phyloP scores from a whole-genome alignment of 1,284 basidiomycete species.

The Thelephora terrestris region DNA sequence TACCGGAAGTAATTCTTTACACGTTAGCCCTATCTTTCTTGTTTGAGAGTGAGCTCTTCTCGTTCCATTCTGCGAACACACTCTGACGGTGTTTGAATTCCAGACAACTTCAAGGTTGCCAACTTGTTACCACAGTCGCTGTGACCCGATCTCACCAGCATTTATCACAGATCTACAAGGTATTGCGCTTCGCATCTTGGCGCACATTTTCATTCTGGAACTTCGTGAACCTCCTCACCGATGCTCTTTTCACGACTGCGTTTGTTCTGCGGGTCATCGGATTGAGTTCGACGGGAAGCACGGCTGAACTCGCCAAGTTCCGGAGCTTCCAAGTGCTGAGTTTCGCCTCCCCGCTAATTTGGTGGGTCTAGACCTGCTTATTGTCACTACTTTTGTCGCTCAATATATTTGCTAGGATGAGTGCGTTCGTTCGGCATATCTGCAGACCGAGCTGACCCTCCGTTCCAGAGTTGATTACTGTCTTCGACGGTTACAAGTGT shows the following conservation, averaged over 20 bases:
- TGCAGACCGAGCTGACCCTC: constrained; percentile 6
- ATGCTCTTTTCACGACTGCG: constrained; percentile 60
- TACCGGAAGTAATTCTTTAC: constrained; percentile 74
- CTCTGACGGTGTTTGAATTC: background rate
- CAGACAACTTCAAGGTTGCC: constrained; percentile 57
- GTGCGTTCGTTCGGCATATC: constrained; percentile 32
- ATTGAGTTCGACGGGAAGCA: constrained; percentile 32
- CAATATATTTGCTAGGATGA: constrained; percentile 50
- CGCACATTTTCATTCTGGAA: constrained; percentile 80
- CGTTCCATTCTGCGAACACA: background rate
- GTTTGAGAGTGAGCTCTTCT: constrained; percentile 52
- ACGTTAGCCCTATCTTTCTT: constrained; percentile 66
- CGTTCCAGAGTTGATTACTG: constrained; percentile 57
- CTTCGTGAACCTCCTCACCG: constrained; percentile 59
- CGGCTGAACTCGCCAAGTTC: constrained; percentile 38
- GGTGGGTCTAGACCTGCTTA: constrained; percentile 34
- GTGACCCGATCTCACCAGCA: background rate
- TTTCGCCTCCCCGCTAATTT: constrained; percentile 80
- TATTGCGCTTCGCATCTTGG: constrained; percentile 57
- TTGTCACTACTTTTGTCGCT: background rate
- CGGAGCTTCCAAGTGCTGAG: constrained; percentile 81
- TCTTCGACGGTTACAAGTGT: constrained; percentile 76
- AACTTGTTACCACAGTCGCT: background rate
- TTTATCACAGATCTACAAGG: constrained; percentile 44
- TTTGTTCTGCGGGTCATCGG: constrained; percentile 69